Base-by-base conservation (phyloP, 345 rosid species). In the Lepidium africanum region DNA sequence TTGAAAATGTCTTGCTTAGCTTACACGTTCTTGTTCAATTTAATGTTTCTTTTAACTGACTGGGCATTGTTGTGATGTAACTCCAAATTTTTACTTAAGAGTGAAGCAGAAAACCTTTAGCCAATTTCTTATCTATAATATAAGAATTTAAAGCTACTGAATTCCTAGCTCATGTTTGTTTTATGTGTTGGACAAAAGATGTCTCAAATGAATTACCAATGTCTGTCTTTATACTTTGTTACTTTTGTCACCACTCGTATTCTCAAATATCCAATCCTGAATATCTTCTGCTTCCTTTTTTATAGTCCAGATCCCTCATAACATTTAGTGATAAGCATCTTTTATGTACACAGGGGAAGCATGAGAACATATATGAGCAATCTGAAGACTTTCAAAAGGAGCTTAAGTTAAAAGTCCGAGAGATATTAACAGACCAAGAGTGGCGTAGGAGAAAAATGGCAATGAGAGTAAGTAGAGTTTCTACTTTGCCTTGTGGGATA, bases 371-470 rank as follows among this genome's bases (percentile, higher is more conserved):
- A 63, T 81, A 71, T 67, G 96, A 94, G 81, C 67, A 47, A 59
- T 87, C 99, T 27, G 92, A 82, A 42, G 96, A 83, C 80, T 91
- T 87, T 72, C 93, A 81, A 79, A 77, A 53, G 77, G 89, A 94
- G 78, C 89, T 94, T 39, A 87, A 81, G 77, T 68, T 85, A 79
- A 94, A 94, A 79, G 97, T 91, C 60, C 82, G 88, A 62, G 96
- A 91, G 81, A 78, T 91, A 78, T 80, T 94, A 69, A 94, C 96
- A 23, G 90, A 89, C n/a, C 99, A 91, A 78, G 99, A 91, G 78
- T 94, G 99, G 99, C 83, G 99, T 47, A 78, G 96, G 69, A 86
- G 99, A 77, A 94, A 94, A 80, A 94, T 94, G 99, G 89, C 84
- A 76, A 91, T 89, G 93, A 85, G 99, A 84, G 99, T 94, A 84